Percentiles rank a stretch among this genome's conserved stretches.
Conservation (phyloP, 2,329 filamentous ascomycete genomes). For the Trichophyton mentagrophytes region DNA sequence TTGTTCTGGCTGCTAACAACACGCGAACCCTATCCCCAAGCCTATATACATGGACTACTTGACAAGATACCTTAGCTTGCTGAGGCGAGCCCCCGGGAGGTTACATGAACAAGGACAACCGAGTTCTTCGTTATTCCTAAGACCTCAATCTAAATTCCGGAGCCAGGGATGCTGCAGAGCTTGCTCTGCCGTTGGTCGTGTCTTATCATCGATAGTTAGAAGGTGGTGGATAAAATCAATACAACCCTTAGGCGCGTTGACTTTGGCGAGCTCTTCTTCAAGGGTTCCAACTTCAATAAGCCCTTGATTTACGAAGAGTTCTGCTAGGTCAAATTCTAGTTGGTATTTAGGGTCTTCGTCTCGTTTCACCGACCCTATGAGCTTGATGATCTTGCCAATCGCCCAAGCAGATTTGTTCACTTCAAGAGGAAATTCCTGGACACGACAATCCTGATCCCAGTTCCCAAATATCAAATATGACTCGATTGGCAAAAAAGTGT, state of each 20-base stretch:
- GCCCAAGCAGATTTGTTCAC: constrained; percentile 9
- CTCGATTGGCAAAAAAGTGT: constrained; percentile 7
- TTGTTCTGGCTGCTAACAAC: too few relatives aligned
- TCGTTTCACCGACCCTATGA: constrained; percentile 7
- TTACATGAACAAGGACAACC: too few relatives aligned
- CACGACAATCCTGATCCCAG: constrained; percentile 6
- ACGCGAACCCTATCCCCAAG: too few relatives aligned
- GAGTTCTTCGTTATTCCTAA: too few relatives aligned
- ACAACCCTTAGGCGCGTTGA: constrained; percentile 3
- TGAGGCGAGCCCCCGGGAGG: too few relatives aligned
- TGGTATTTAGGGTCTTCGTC: constrained; percentile 8
- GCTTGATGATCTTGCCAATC: constrained; percentile 11
- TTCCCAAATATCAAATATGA: constrained; percentile 10
- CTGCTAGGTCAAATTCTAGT: constrained; percentile 9
- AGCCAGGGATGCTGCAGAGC: constrained; percentile 12
- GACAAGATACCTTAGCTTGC: too few relatives aligned
- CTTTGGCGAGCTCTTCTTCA: constrained; percentile 8
- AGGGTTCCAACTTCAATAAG: constrained; percentile 9
- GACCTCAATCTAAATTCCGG: neutral
- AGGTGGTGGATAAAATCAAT: constrained; percentile 8
- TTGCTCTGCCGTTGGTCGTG: constrained; percentile 9
- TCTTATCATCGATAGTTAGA: constrained; percentile 6
- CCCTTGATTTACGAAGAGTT: constrained; percentile 5
- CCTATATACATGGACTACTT: too few relatives aligned
- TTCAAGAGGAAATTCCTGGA: constrained; percentile 1